phyloP scores from a whole-genome alignment of 2,329 filamentous ascomycete genomes.

The Epichloe amarillans region DNA sequence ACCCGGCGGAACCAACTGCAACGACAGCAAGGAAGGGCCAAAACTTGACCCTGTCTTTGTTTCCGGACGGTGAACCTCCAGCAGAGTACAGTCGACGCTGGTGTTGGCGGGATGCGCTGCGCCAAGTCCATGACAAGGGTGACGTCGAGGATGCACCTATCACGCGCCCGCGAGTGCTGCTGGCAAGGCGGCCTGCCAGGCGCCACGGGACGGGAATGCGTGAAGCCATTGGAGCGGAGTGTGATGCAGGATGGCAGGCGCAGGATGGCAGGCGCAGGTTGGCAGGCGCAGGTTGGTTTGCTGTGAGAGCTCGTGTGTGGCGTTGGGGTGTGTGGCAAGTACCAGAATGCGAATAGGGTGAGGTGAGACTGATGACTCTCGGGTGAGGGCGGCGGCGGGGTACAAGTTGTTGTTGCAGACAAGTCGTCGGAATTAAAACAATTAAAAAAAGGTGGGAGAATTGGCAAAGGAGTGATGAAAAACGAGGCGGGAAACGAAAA shows the following conservation, averaged over 20 bases:
- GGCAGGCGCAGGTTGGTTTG: background rate
- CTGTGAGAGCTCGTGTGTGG: no score
- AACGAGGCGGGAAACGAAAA: no score
- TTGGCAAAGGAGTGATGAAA: no score
- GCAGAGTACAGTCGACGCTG: slow-evolving; percentile 25
- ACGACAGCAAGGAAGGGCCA: slow-evolving; percentile 43
- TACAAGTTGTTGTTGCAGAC: no score
- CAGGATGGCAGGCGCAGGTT: background rate
- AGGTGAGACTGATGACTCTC: no score
- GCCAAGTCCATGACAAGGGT: slow-evolving; percentile 1
- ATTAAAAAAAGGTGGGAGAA: no score
- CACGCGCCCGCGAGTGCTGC: slow-evolving; percentile 1
- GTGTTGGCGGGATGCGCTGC: slow-evolving; percentile 13
- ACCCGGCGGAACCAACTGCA: slow-evolving; percentile 33
- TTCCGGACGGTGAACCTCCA: slow-evolving; percentile 14
- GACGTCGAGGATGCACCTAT: slow-evolving; percentile 9
- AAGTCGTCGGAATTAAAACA: no score
- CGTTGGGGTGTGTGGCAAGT: no score
- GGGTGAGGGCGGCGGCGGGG: no score
- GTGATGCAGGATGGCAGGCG: background rate
- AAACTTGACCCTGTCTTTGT: slow-evolving; percentile 34
- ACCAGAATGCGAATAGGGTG: no score
- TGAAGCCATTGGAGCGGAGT: slow-evolving; percentile 16
- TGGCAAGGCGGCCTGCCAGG: slow-evolving; percentile 10
- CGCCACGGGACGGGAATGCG: slow-evolving; percentile 17